Conservation (phyloP, 441 rosid species). For the Croton laevigatus region DNA sequence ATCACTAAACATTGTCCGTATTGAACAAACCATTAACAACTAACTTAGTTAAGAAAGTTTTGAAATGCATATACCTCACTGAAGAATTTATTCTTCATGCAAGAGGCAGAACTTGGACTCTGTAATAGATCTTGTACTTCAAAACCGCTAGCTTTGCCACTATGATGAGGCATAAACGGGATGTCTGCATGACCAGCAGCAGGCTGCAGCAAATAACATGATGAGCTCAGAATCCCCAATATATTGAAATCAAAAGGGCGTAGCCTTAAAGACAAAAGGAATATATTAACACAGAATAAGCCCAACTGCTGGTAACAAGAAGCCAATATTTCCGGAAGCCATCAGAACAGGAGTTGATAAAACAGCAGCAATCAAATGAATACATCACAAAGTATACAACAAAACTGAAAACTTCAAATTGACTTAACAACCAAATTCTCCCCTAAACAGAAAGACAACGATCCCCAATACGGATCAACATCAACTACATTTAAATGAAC, state of each 20-base stretch:
- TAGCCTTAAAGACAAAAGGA: neutral
- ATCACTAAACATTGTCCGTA: slow-evolving; percentile 14
- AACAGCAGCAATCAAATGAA: neutral
- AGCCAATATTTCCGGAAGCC: neutral
- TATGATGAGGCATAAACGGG: slow-evolving; percentile 40
- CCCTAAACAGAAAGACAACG: slow-evolving; percentile 1
- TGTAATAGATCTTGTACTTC: slow-evolving; percentile 45
- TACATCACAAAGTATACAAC: neutral
- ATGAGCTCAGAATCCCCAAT: slow-evolving; percentile 14
- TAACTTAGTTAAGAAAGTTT: slow-evolving; percentile 16
- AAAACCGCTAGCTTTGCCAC: slow-evolving; percentile 36
- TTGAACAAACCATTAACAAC: slow-evolving; percentile 10
- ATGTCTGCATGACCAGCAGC: slow-evolving; percentile 42
- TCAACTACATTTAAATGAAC: neutral
- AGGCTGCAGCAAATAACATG: slow-evolving; percentile 38
- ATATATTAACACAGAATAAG: neutral
- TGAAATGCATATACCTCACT: slow-evolving; percentile 48
- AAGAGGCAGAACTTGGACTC: slow-evolving; percentile 49
- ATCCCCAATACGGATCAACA: neutral
- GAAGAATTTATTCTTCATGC: slow-evolving; percentile 48
- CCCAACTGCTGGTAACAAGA: neutral
- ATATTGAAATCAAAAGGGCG: neutral
- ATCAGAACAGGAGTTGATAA: neutral
- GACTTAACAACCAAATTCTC: neutral
- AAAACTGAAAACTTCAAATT: slow-evolving; percentile 1